Conservation (phyloP, 2,329 filamentous ascomycete species). For the Orbilia javanica region DNA sequence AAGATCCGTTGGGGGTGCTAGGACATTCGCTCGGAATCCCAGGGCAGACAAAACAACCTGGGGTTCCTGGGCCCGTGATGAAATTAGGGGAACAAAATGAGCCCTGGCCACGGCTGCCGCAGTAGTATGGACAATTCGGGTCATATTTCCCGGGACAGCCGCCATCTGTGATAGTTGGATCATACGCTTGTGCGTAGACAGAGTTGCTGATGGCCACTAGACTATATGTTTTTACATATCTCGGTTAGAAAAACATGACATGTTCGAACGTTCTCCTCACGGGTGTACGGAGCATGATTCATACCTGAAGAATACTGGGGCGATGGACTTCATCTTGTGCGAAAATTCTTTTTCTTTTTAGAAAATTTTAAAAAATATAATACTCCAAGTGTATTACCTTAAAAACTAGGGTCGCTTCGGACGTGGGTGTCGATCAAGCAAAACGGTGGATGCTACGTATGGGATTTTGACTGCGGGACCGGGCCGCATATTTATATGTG, state of each 20-base stretch:
- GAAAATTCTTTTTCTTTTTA: not conserved
- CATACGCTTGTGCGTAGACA: not conserved
- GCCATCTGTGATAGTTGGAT: not conserved
- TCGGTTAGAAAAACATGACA: not conserved
- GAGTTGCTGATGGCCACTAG: constrained; percentile 18
- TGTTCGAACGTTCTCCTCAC: no score
- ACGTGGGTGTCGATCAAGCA: not conserved
- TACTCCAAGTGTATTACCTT: no score
- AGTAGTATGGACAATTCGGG: not conserved
- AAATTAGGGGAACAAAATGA: not conserved
- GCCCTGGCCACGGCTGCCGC: not conserved
- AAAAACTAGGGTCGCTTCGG: no score
- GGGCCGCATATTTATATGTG: not conserved
- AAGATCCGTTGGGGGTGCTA: not conserved
- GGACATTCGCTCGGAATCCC: constrained; percentile 1
- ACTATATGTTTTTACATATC: not conserved
- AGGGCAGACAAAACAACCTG: constrained; percentile 16
- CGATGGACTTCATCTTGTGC: not conserved
- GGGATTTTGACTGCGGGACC: not conserved
- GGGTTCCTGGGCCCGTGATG: not conserved
- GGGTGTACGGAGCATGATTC: not conserved
- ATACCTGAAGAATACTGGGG: not conserved
- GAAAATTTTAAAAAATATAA: no score
- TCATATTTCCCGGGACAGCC: not conserved
- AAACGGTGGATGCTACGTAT: not conserved